Evolutionary conservation across 2,329 filamentous ascomycete genomes (phyloP), one percentile per base, ranked within the genome.

Genomic region (Fusarium proliferatum): DNA sequence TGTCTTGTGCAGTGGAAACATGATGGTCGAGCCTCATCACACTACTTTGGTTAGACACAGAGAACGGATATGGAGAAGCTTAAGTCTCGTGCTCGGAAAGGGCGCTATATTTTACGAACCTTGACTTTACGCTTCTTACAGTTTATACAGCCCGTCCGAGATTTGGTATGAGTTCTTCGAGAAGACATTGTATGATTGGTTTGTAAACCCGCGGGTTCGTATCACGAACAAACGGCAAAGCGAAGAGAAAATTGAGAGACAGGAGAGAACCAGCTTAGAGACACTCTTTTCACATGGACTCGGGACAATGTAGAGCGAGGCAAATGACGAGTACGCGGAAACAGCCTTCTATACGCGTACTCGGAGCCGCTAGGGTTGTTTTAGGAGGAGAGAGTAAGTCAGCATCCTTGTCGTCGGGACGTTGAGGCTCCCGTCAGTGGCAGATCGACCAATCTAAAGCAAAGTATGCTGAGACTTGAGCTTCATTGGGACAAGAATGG

Each of bases 91-190:
- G 30, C 26, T 53, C 36, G 34, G 28, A 28, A 21, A 45, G 38
- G 43, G 19, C 34, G 39, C 21, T 56, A 21, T 28, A 34, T 23
- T n/a, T 49, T 34, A 64, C 78, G 45, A 70, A 81, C 80, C 73
- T 81, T 81, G 33, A 81, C 79, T 62, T 81, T 81, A 41, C 80
- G 78, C 12, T 77, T 73, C 70, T 81, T 81, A 68, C 80, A 81
- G 67, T 79, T 78, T 45, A 61, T 61, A 64, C 80, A 81, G 46
- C 80, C 80, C 17, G 72, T 81, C 16, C 80, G 77, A 62, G 80
- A 81, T 66, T 81, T 81, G 51, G 78, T 85, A 11, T 81, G 79
- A 34, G 78, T 74, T 34, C 79, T 76, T 52, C 79, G 73, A 36
- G 75, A 67, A 39, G 76, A 59, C 77, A 78, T 78, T 63, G 48